A percentile compares a stretch with the other conserved stretches of the same genome.
These are phyloP conservation scores for Claviceps maximensis DNA, from an alignment of 2,329 filamentous ascomycete genomes.

Conservation along the genomic window DNA sequence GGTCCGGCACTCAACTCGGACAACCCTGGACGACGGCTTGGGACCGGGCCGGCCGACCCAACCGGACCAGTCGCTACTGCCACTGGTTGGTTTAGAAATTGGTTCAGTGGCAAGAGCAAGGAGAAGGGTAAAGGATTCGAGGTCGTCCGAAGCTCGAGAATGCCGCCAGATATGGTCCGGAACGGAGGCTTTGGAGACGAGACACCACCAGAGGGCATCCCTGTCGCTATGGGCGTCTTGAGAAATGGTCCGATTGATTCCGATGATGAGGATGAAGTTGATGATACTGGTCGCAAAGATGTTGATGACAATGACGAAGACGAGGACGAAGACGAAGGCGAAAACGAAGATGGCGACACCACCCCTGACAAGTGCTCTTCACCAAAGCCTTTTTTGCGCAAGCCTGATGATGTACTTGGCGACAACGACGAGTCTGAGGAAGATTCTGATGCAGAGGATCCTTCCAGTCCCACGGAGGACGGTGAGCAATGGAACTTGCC, in stretches of 20 bases:
- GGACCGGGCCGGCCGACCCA: conserved; percentile 89
- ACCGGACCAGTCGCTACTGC: conserved; percentile 84
- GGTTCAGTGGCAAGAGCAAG: conserved; percentile 76
- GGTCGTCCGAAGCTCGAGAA: conserved; percentile 79
- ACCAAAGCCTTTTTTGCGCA: conserved; percentile 14
- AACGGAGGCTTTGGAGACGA: conserved; percentile 46
- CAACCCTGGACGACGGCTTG: conserved; percentile 67
- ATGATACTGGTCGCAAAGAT: conserved; percentile 26
- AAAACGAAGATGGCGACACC: conserved; percentile 27
- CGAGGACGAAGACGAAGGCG: conserved; percentile 26
- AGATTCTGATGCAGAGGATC: conserved; percentile 29
- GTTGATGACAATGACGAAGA: background rate
- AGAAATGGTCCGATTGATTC: conserved; percentile 51
- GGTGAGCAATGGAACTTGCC: conserved; percentile 12
- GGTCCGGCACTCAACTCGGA: conserved; percentile 78
- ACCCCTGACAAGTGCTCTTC: conserved; percentile 13
- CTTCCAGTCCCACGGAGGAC: conserved; percentile 17
- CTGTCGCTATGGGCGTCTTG: conserved; percentile 48
- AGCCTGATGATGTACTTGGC: conserved; percentile 26
- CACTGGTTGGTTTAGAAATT: conserved; percentile 70
- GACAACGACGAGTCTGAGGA: conserved; percentile 32
- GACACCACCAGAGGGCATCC: conserved; percentile 52
- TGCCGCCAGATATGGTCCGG: conserved; percentile 58
- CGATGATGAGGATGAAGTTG: conserved; percentile 34
- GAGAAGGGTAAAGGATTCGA: conserved; percentile 96